Evolutionary conservation across 2,329 filamentous ascomycete genomes (phyloP), one percentile per base, ranked within the genome.

Genomic region (Arthroderma sp.): DNA sequence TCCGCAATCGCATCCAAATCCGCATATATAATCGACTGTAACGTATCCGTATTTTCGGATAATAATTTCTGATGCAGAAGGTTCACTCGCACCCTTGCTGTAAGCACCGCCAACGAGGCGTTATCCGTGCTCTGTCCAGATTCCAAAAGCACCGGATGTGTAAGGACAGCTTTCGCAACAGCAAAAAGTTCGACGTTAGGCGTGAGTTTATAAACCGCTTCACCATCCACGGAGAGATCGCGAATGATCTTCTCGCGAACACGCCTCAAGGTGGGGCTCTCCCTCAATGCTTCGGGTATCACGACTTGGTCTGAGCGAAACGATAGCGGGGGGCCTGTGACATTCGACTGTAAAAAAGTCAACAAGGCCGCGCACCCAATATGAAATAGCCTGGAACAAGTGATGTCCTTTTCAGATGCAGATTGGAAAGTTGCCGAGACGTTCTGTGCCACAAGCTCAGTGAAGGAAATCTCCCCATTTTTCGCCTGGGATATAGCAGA

Each of bases 141-240:
- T 22, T 33, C 32, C n/a, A 41, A 29, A 30, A 73, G 64, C 5
- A 59, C 60, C 9, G 65, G 66, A 56, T 68, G 69, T 8, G 68
- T 75, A 47, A 79, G 57, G 6, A 77, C 63, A 36, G 72, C 71
- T 56, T 82, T 74, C 29, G 88, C 85, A 5, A 95, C 68, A 51
- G 79, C 81, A 50, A 96, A 83, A 1, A 96, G 72, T 58, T 95
- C 86, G 9, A 94, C 72, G 51, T 83, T 75, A 0, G 88, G 86
- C 15, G 87, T 87, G 47, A 94, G 73, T 40, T 81, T 77, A 63
- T 96, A 98, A 0, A 84, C 82, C 0, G 84, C 82, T 38, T 93
- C 82, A 7, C 91, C 91, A 60, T 98, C 91, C 0, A 86, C 72
- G 27, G 81, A 77, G 6, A 96, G 71, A 10, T 75, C 76, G 2